Percentiles rank a stretch among this genome's conserved stretches.
phyloP scores from a whole-genome alignment of 148 eudicot species.

The Heliosperma pusillum region DNA sequence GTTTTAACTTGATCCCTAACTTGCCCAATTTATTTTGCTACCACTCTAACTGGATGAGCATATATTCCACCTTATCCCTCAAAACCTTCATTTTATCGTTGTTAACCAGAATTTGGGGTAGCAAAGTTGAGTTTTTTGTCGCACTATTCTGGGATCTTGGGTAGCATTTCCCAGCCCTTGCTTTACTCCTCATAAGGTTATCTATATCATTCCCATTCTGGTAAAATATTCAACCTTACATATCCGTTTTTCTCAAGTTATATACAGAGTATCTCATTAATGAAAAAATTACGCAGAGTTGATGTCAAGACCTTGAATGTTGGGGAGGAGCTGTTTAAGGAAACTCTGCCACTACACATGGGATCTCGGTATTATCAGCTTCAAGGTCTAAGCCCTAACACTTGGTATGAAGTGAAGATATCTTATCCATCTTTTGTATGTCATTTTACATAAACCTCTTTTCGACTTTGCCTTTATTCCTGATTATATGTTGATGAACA shows the following conservation, averaged over 20 bases:
- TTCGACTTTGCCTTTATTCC: slow-evolving; percentile 3
- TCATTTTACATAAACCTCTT: slow-evolving; percentile 12
- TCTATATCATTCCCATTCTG: neutral
- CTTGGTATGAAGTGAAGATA: slow-evolving; percentile 97
- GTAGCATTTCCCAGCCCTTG: too few relatives aligned
- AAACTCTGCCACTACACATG: slow-evolving; percentile 58
- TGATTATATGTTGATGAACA: neutral
- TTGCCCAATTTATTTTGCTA: too few relatives aligned
- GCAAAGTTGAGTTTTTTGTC: neutral
- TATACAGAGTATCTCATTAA: neutral
- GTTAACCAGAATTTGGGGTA: too few relatives aligned
- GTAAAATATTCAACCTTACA: neutral
- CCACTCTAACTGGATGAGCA: too few relatives aligned
- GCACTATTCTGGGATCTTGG: neutral
- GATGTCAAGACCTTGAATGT: slow-evolving; percentile 47
- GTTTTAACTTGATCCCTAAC: too few relatives aligned
- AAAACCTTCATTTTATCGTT: too few relatives aligned
- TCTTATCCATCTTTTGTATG: slow-evolving; percentile 98
- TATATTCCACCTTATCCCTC: too few relatives aligned
- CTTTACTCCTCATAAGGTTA: too few relatives aligned
- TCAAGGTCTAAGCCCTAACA: slow-evolving; percentile 56
- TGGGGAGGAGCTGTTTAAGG: slow-evolving; percentile 65
- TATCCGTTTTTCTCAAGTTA: neutral
- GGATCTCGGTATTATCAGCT: slow-evolving; percentile 66
- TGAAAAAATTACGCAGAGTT: slow-evolving; percentile 25